Conservation (phyloP, 257 asterid species). For the Leptodermis oblonga region DNA sequence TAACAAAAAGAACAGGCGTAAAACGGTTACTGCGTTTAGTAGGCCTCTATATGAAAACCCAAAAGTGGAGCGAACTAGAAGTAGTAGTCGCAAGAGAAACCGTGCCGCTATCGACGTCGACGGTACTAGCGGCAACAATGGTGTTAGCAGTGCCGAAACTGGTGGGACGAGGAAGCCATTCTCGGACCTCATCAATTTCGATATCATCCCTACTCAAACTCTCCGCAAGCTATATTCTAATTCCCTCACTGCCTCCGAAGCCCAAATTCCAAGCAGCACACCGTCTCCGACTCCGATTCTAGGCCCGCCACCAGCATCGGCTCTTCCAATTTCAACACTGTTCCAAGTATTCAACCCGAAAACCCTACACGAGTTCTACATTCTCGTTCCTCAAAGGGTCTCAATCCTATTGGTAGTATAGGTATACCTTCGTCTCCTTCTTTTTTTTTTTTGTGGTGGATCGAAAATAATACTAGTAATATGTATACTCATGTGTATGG, state of each 20-base stretch:
- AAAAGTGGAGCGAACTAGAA: slow-evolving; percentile 15
- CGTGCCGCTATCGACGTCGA: background rate
- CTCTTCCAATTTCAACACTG: slow-evolving; percentile 32
- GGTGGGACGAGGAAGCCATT: slow-evolving; percentile 33
- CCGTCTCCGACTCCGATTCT: slow-evolving; percentile 22
- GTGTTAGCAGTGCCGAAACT: background rate
- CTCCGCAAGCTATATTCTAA: slow-evolving; percentile 40
- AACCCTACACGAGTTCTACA: slow-evolving; percentile 27
- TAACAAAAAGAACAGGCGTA: no score
- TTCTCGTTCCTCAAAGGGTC: slow-evolving; percentile 18
- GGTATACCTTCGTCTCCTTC: background rate
- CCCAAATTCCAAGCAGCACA: slow-evolving; percentile 14
- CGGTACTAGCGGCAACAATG: background rate
- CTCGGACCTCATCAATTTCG: slow-evolving; percentile 40
- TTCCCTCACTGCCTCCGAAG: slow-evolving; percentile 8
- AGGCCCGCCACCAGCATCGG: slow-evolving; percentile 54
- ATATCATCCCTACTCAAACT: slow-evolving; percentile 39
- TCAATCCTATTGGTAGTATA: slow-evolving; percentile 21
- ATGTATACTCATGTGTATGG: background rate
- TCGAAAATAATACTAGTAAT: no score
- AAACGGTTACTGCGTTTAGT: no score
- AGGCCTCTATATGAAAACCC: no score
- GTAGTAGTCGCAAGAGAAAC: background rate
- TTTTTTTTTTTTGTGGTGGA: background rate
- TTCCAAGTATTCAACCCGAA: slow-evolving; percentile 16